phyloP scores from a whole-genome alignment of 2,329 filamentous ascomycete genomes.

The Domatiomyces globalis region DNA sequence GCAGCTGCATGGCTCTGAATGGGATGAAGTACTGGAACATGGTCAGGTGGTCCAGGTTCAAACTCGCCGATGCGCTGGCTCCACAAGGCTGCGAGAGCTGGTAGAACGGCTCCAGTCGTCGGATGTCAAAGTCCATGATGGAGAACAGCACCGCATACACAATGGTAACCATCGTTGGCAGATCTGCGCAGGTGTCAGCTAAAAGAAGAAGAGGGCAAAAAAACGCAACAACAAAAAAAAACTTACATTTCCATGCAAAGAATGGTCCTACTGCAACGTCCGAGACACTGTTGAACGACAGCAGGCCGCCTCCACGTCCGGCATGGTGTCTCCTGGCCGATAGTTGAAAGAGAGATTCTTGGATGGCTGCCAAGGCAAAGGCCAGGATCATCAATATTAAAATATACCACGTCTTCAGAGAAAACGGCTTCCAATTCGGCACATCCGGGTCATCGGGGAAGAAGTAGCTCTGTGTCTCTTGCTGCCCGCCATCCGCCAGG shows the following conservation, averaged over 20 bases:
- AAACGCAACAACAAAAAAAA: slow-evolving; percentile 9
- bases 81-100: slow-evolving; percentile 25
- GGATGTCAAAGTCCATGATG: slow-evolving; percentile 37
- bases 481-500: slow-evolving; percentile 13
- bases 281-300: slow-evolving; percentile 20
- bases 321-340: slow-evolving; percentile 27
- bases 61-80: slow-evolving; percentile 23
- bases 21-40: slow-evolving; percentile 34
- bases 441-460: slow-evolving; percentile 23
- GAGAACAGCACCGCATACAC: slow-evolving; percentile 37
- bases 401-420: slow-evolving; percentile 23
- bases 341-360: slow-evolving; percentile 23
- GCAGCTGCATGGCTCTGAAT: slow-evolving; percentile 30
- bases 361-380: slow-evolving; percentile 21
- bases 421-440: slow-evolving; percentile 25
- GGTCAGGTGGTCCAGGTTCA: slow-evolving; percentile 38
- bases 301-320: slow-evolving; percentile 16
- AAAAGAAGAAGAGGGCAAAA: neutral
- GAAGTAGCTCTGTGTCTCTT: slow-evolving; percentile 21
- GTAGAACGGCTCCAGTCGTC: slow-evolving; percentile 38
- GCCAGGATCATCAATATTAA: slow-evolving; percentile 21
- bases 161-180: slow-evolving; percentile 33
- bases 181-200: slow-evolving; percentile 19
- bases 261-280: slow-evolving; percentile 21
- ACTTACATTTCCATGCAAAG: slow-evolving; percentile 25